These are phyloP conservation scores for Globisporangium middletonii DNA, from an alignment of 352 stramenopile genomes.

Conservation along the genomic window DNA sequence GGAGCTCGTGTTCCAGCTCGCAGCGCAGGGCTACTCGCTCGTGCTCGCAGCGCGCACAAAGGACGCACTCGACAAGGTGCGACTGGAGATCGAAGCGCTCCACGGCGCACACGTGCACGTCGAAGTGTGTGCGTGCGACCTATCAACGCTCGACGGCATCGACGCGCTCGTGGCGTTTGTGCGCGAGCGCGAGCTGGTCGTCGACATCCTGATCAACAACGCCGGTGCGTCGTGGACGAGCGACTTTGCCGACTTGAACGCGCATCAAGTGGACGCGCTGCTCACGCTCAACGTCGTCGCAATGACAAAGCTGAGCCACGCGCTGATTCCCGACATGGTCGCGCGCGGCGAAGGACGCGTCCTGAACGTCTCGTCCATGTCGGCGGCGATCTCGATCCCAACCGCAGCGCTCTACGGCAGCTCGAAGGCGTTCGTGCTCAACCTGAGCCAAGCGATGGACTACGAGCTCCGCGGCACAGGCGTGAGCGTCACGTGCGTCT, in stretches of 20 bases:
- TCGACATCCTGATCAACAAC: conserved; percentile 88
- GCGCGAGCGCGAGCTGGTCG: conserved; percentile 41
- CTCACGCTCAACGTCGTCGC: conserved; percentile 67
- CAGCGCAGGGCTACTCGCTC: conserved; percentile 75
- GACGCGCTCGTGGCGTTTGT: conserved; percentile 51
- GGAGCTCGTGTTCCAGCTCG: conserved; percentile 75
- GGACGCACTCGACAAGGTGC: conserved; percentile 59
- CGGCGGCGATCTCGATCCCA: conserved; percentile 38
- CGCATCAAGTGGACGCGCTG: conserved; percentile 41
- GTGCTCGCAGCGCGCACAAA: conserved; percentile 59
- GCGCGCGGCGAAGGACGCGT: conserved; percentile 59
- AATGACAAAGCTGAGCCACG: conserved; percentile 50
- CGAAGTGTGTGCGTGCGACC: conserved; percentile 51
- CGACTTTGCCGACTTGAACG: conserved; percentile 34
- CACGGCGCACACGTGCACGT: conserved; percentile 55
- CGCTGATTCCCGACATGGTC: conserved; percentile 74
- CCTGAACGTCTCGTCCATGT: conserved; percentile 76
- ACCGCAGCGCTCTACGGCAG: conserved; percentile 60
- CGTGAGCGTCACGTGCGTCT: conserved; percentile 64
- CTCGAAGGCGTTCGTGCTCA: conserved; percentile 70
- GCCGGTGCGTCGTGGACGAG: conserved; percentile 37
- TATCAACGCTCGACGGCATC: conserved; percentile 46
- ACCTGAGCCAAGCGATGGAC: conserved; percentile 71
- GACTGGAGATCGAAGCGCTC: conserved; percentile 61
- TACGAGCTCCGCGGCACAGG: conserved; percentile 71